Conservation (phyloP, 495 filamentous ascomycete species). For the Talaromyces borbonicus region DNA sequence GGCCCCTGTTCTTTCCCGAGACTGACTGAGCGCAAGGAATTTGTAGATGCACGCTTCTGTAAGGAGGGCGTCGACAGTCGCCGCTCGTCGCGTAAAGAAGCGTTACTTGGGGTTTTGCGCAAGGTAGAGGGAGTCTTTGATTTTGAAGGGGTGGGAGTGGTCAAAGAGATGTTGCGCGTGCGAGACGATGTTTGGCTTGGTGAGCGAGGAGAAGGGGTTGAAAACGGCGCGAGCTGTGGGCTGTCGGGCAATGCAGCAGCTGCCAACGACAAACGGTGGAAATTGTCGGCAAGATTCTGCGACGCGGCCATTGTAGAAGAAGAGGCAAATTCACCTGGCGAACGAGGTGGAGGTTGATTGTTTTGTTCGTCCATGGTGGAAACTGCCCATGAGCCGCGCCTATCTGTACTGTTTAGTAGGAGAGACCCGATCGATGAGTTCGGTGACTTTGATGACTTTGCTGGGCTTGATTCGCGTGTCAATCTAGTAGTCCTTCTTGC, state of each 20-base stretch:
- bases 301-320: slow-evolving; percentile 32
- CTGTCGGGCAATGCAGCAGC: slow-evolving; percentile 26
- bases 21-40: slow-evolving; percentile 31
- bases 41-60: slow-evolving; percentile 35
- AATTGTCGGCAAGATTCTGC: slow-evolving; percentile 32
- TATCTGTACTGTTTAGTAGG: slow-evolving; percentile 13
- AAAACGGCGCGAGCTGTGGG: slow-evolving; percentile 18
- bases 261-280: slow-evolving; percentile 15
- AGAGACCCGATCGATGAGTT: no score
- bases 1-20: slow-evolving; percentile 18
- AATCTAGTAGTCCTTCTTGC: not conserved
- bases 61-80: slow-evolving; percentile 33
- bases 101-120: slow-evolving; percentile 41
- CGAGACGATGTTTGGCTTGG: slow-evolving; percentile 11
- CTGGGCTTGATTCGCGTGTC: slow-evolving; percentile 26
- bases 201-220: slow-evolving; percentile 15
- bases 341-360: slow-evolving; percentile 9
- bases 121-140: slow-evolving; percentile 20
- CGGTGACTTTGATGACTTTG: no score
- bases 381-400: slow-evolving; percentile 16
- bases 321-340: slow-evolving; percentile 34
- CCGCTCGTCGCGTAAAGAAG: slow-evolving; percentile 40
- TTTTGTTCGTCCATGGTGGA: slow-evolving; percentile 10
- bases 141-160: slow-evolving; percentile 18
- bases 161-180: slow-evolving; percentile 15